A percentile compares a stretch with the other conserved stretches of the same genome.
phyloP scores from a whole-genome alignment of 345 rosid genomes.

The Syzygium aromaticum region DNA sequence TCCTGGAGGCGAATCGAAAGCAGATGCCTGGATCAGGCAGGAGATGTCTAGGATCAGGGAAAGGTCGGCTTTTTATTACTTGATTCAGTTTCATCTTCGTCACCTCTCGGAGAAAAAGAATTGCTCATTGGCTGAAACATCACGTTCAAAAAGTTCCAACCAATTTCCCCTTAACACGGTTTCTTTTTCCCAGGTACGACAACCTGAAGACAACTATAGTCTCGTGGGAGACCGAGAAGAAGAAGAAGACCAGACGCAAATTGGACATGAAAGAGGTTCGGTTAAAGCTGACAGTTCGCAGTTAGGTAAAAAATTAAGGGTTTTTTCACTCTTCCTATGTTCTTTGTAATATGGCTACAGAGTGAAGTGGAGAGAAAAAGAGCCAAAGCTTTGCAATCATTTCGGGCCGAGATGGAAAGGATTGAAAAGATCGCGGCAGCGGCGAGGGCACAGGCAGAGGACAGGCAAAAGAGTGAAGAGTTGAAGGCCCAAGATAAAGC shows the following conservation, averaged over 20 bases:
- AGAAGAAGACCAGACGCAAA: slow-evolving; percentile 35
- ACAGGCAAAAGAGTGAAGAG: slow-evolving; percentile 44
- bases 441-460: slow-evolving; percentile 49
- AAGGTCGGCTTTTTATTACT: slow-evolving; percentile 20
- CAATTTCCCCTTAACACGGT: neutral
- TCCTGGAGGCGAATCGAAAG: slow-evolving; percentile 15
- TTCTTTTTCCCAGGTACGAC: slow-evolving; percentile 36
- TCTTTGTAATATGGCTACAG: slow-evolving; percentile 20
- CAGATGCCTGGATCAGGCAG: slow-evolving; percentile 54
- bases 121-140: neutral
- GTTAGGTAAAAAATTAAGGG: neutral
- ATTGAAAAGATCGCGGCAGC: slow-evolving; percentile 32
- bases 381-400: slow-evolving; percentile 31
- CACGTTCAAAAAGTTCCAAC: neutral
- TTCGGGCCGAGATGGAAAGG: slow-evolving; percentile 23
- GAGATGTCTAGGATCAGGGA: slow-evolving; percentile 37
- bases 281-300: neutral
- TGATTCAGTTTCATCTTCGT: neutral
- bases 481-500: slow-evolving; percentile 56
- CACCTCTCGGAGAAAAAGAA: neutral
- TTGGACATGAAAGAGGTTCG: slow-evolving; percentile 54
- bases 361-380: slow-evolving; percentile 26
- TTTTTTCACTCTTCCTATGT: neutral
- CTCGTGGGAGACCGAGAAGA: slow-evolving; percentile 56
- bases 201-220: slow-evolving; percentile 28